A percentile compares a stretch with the other conserved stretches of the same genome.
Conservation (phyloP, 2,329 filamentous ascomycete species). For the Pleoardoris graminearum region DNA sequence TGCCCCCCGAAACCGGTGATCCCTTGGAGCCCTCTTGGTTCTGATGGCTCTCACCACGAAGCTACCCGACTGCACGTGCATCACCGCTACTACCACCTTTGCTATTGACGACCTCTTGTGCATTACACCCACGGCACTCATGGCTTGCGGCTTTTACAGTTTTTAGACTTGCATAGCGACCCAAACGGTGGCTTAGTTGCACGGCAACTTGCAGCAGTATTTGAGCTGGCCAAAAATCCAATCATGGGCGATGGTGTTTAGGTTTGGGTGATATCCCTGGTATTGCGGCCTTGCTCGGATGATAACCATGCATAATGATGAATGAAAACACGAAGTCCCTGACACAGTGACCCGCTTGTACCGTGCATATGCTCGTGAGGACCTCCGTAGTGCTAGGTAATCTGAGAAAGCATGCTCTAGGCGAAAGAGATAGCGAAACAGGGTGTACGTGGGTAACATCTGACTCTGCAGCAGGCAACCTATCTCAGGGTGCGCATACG, state of each 20-base stretch:
- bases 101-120: too few relatives aligned
- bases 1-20: neutral
- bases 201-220: neutral
- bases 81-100: neutral
- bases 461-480: too few relatives aligned
- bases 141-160: neutral
- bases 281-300: neutral
- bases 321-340: neutral
- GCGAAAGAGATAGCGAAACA: neutral
- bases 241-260: slow-evolving; percentile 1
- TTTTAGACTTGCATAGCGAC: slow-evolving; percentile 1
- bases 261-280: neutral
- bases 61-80: neutral
- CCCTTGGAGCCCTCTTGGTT: neutral
- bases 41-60: neutral
- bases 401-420: neutral
- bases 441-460: neutral
- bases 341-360: neutral
- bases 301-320: neutral
- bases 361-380: neutral
- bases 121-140: neutral
- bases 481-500: too few relatives aligned
- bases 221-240: too few relatives aligned
- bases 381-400: neutral
- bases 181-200: neutral